Evolutionary conservation across 176 grass and related monocot species (phyloP).

Genomic region (Aegilops speltoides): DNA sequence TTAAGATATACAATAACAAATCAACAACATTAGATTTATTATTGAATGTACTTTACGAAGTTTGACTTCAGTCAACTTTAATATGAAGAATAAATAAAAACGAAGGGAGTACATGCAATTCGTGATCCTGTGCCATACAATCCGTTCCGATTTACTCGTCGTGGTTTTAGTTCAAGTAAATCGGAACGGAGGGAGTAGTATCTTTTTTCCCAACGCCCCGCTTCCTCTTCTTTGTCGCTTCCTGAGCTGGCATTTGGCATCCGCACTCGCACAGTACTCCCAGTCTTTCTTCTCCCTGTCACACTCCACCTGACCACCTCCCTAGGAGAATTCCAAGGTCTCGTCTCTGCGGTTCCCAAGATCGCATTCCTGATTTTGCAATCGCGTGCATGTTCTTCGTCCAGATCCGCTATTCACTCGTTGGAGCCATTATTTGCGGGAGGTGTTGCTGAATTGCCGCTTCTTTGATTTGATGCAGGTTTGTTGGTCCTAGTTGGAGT

Average conservation of each 20-base stretch:
- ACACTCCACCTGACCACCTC: slow-evolving; percentile 19
- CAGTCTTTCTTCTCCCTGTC: neutral
- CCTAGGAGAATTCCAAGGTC: slow-evolving; percentile 25
- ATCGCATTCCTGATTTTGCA: slow-evolving; percentile 23
- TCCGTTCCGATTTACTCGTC: too few relatives aligned
- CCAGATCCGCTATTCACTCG: slow-evolving; percentile 37
- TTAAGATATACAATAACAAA: too few relatives aligned
- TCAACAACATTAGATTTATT: too few relatives aligned
- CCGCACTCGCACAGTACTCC: neutral
- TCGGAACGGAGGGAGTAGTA: too few relatives aligned
- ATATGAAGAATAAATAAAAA: too few relatives aligned
- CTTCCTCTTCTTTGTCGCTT: neutral
- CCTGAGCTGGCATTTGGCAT: slow-evolving; percentile 25
- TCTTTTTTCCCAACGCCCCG: neutral
- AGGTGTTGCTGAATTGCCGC: slow-evolving; percentile 29
- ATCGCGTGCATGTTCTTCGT: neutral
- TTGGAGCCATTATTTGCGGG: slow-evolving; percentile 23
- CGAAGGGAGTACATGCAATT: too few relatives aligned
- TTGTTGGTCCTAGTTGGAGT: neutral
- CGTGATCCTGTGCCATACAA: too few relatives aligned
- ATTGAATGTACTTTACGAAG: too few relatives aligned
- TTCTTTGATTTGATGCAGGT: slow-evolving; percentile 40
- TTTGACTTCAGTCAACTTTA: too few relatives aligned
- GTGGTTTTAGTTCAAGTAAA: too few relatives aligned
- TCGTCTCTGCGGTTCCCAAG: neutral